Percentiles rank a stretch among this genome's conserved stretches.
phyloP scores from a whole-genome alignment of 208 protist species.

The Trypanosoma mega region DNA sequence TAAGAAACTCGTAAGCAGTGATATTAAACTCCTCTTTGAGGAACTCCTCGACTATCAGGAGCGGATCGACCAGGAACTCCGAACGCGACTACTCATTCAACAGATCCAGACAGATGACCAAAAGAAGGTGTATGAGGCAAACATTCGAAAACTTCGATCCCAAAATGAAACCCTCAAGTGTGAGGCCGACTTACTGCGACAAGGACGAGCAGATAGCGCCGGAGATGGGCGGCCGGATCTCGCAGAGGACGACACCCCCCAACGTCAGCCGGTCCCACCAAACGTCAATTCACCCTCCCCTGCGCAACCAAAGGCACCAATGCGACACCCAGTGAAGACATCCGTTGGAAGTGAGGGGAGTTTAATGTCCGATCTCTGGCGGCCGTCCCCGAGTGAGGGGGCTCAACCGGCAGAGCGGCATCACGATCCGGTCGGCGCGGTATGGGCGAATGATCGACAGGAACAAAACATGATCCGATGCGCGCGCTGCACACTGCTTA shows the following conservation, averaged over 20 bases:
- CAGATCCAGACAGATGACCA: conserved; percentile 56
- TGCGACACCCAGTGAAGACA: neutral
- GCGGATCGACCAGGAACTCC: conserved; percentile 42
- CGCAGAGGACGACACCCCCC: neutral
- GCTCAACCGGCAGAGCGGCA: neutral
- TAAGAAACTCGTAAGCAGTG: conserved; percentile 39
- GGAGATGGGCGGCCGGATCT: neutral
- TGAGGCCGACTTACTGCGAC: neutral
- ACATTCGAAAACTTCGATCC: conserved; percentile 18
- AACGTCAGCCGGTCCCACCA: neutral
- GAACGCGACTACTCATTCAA: conserved; percentile 50
- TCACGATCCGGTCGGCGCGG: neutral
- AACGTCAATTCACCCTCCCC: conserved; percentile 1
- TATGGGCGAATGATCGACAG: neutral
- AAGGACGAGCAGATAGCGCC: neutral
- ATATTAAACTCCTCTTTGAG: conserved; percentile 57
- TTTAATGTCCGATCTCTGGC: conserved; percentile 9
- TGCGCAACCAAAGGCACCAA: neutral
- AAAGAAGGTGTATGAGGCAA: conserved; percentile 27
- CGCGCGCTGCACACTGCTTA: conserved; percentile 9
- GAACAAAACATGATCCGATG: neutral
- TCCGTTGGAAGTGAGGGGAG: neutral
- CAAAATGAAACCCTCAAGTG: conserved; percentile 8
- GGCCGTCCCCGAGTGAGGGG: neutral
- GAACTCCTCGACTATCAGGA: conserved; percentile 81